Evolutionary conservation across 2,329 filamentous ascomycete species (phyloP).

Genomic region (Aspergillus sergii): DNA sequence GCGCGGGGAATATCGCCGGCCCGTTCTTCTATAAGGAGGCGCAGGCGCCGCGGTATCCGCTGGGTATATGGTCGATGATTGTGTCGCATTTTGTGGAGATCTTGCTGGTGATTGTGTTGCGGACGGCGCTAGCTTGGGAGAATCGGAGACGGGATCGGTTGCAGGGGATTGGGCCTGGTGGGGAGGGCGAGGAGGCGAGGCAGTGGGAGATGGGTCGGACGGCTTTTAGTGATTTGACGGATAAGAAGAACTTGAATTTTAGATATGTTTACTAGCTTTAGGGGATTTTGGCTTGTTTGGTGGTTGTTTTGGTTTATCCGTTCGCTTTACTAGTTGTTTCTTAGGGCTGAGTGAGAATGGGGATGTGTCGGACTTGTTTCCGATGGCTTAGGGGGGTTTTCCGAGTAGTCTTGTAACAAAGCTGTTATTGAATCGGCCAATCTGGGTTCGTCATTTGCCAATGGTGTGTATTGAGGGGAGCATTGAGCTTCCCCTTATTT

Average conservation of each 20-base stretch:
- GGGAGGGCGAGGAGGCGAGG: constrained; percentile 9
- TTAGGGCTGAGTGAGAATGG: too few relatives aligned
- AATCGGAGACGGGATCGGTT: constrained; percentile 54
- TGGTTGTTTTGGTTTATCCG: neutral
- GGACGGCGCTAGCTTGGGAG: constrained; percentile 51
- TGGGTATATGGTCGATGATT: constrained; percentile 62
- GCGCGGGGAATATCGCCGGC: constrained; percentile 62
- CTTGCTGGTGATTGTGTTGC: constrained; percentile 48
- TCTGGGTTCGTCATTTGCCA: neutral
- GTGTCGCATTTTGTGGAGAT: constrained; percentile 57
- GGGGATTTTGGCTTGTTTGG: neutral
- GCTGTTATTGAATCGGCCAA: neutral
- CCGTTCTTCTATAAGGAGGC: constrained; percentile 64
- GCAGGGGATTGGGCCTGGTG: constrained; percentile 33
- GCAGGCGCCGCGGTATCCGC: constrained; percentile 44
- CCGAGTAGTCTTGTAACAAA: neutral
- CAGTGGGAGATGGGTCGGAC: constrained; percentile 50
- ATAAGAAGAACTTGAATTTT: constrained; percentile 54
- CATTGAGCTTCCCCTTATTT: neutral
- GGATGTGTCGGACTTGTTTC: neutral
- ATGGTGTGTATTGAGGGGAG: neutral
- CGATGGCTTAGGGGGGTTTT: neutral
- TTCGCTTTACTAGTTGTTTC: too few relatives aligned
- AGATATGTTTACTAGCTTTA: constrained; percentile 25
- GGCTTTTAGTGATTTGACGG: constrained; percentile 58